phyloP scores from a whole-genome alignment of 75 land plant genomes.

The Cunninghamia lanceolata region DNA sequence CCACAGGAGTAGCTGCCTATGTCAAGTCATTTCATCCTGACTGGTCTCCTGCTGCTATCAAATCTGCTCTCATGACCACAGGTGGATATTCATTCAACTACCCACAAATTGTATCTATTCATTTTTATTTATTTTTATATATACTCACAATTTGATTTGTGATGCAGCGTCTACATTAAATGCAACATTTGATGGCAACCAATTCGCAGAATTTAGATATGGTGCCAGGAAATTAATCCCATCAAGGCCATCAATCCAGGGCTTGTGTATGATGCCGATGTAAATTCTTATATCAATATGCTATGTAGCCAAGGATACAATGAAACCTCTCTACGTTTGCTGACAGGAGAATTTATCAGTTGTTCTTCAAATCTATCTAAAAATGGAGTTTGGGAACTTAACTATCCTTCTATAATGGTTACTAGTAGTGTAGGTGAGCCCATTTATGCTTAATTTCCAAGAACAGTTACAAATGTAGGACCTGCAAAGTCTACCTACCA shows the following conservation, averaged over 20 bases:
- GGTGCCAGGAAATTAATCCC: constrained; percentile 13
- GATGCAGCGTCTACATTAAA: background rate
- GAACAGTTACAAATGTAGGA: constrained; percentile 49
- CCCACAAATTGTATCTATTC: background rate
- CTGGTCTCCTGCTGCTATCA: constrained; percentile 27
- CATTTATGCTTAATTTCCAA: constrained; percentile 3
- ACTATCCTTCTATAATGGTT: constrained; percentile 56
- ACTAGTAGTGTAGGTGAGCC: background rate
- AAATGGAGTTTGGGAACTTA: constrained; percentile 24
- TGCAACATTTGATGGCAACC: background rate
- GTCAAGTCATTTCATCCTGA: constrained; percentile 9
- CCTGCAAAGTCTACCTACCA: constrained; percentile 22
- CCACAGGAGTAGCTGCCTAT: background rate
- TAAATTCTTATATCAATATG: constrained; percentile 8
- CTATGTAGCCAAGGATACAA: constrained; percentile 36
- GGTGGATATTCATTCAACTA: background rate
- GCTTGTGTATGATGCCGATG: constrained; percentile 15
- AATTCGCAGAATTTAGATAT: background rate
- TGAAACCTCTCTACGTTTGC: constrained; percentile 6
- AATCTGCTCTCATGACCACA: constrained; percentile 14
- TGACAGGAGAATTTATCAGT: constrained; percentile 28
- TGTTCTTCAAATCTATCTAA: background rate
- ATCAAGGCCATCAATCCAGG: constrained; percentile 14
- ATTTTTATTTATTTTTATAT: background rate
- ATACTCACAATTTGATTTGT: background rate